phyloP scores from a whole-genome alignment of 805 yeast genomes.

The Ogataea allantospora region DNA sequence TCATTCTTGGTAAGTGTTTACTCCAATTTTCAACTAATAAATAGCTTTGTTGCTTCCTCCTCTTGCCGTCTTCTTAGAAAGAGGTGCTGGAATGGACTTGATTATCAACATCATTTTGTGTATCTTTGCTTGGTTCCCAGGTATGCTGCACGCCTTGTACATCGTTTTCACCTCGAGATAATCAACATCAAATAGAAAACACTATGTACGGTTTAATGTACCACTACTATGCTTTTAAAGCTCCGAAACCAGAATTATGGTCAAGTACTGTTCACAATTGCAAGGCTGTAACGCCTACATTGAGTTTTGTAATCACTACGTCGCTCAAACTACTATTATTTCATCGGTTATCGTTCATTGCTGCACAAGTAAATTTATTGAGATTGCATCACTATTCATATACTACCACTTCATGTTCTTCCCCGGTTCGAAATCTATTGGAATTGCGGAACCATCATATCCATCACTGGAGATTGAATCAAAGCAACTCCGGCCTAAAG shows the following conservation, averaged over 20 bases:
- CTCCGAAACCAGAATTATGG: no score
- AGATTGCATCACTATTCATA: background rate
- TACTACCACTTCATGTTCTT: background rate
- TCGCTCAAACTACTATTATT: background rate
- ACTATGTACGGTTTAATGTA: background rate
- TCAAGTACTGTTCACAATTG: no score
- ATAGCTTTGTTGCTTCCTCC: slow-evolving; percentile 65
- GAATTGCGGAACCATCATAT: slow-evolving; percentile 72
- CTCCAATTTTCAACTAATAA: slow-evolving; percentile 1
- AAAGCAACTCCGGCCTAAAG: slow-evolving; percentile 64
- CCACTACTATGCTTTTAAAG: background rate
- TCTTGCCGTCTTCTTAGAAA: slow-evolving; percentile 68
- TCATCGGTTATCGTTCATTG: background rate
- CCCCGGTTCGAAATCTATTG: slow-evolving; percentile 10
- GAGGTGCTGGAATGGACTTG: slow-evolving; percentile 64
- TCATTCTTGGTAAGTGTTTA: slow-evolving; percentile 24
- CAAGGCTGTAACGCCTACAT: no score
- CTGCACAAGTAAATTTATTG: background rate
- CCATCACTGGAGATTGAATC: slow-evolving; percentile 78
- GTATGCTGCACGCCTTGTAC: slow-evolving; percentile 72
- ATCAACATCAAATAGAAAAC: background rate
- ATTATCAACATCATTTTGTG: slow-evolving; percentile 64
- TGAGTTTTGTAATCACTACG: no score
- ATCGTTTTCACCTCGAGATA: slow-evolving; percentile 39
- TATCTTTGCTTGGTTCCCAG: slow-evolving; percentile 72